phyloP scores from a whole-genome alignment of 495 filamentous ascomycete genomes.

The Penicillium salamii region DNA sequence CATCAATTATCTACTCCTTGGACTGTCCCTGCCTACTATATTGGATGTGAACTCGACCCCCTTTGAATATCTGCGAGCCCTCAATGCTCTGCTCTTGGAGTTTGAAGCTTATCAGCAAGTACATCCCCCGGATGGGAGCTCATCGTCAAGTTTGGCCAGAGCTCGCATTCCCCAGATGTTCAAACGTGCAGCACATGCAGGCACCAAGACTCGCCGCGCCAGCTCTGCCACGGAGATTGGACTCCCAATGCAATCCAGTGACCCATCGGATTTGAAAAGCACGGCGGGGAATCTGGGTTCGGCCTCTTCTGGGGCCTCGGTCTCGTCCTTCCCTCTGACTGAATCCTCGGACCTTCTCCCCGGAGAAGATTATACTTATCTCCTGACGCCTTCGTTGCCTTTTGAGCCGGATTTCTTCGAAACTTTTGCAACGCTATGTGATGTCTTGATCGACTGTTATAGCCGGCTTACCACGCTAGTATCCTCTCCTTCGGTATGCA shows the following conservation, averaged over 20 bases:
- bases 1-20: conserved; percentile 89
- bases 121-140: conserved; percentile 71
- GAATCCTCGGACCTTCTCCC: conserved; percentile 55
- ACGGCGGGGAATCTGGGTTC: conserved; percentile 39
- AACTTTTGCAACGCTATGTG: conserved; percentile 95
- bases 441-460: conserved; percentile 93
- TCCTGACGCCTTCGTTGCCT: conserved; percentile 86
- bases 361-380: conserved; percentile 81
- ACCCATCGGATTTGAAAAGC: conserved; percentile 49
- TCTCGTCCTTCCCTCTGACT: conserved; percentile 46
- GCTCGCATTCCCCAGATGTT: conserved; percentile 88
- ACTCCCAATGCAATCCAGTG: conserved; percentile 54
- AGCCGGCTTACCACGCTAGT: conserved; percentile 71
- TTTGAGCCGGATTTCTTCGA: conserved; percentile 98
- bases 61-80: conserved; percentile 79
- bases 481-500: conserved; percentile 61
- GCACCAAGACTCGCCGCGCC: conserved; percentile 66
- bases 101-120: conserved; percentile 90
- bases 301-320: conserved; percentile 34
- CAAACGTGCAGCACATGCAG: conserved; percentile 62
- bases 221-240: conserved; percentile 68
- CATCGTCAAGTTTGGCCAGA: conserved; percentile 67
- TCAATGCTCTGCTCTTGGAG: conserved; percentile 83
- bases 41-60: conserved; percentile 79
- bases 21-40: conserved; percentile 83